Base-by-base conservation (phyloP, 768 basidiomycete genomes). In the Lentinula sp. region DNA sequence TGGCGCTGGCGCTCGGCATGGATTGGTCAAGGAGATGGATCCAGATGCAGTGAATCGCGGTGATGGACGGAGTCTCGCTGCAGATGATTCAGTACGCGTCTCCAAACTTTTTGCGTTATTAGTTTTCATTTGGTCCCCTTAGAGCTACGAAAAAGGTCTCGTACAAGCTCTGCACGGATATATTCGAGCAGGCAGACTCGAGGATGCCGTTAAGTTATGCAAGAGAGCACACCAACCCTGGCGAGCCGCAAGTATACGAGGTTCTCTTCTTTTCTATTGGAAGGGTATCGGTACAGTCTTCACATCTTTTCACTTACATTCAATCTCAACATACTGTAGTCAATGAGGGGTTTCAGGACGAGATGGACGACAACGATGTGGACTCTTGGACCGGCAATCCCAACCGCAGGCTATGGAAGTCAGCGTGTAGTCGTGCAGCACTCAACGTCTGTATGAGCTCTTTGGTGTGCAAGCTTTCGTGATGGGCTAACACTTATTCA, bases 201-300 rank as follows among this genome's bases (percentile, higher is more conserved):
- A 91, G 10, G 88, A 92, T 10, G 96, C 95, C 0, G 77, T 95
- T 4, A 88, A 91, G 37, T 73, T 93, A 16, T 95, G 93, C 69
- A 77, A 87, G 64, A 85, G 84, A 66, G 88, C 90, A 0, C 87
- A 93, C 63, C 91, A 95, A 64, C 90, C 93, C 0, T 98, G 95
- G 96, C 81, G 94, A 23, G 93, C 93, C 2, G 93, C 95, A 1
- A 90, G 87, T 59, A 84, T 98, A 46, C 86, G 90, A 6, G 96
- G 96, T 1, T 88, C 91, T 1, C 72, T 85, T 33, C 71, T 93
- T 18, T 95, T 93, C 68, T 78, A 81, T 36, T 95, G 93, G 89
- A 77, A 78, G 49, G 81, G 83, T 0, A 80, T 95, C 2, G 83
- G 90, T 90, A 65, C 52, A 83, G 74, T 10, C 35, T 18, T 52